Evolutionary conservation across 805 yeast genomes (phyloP).

Genomic region (Metschnikowia koreensis): DNA sequence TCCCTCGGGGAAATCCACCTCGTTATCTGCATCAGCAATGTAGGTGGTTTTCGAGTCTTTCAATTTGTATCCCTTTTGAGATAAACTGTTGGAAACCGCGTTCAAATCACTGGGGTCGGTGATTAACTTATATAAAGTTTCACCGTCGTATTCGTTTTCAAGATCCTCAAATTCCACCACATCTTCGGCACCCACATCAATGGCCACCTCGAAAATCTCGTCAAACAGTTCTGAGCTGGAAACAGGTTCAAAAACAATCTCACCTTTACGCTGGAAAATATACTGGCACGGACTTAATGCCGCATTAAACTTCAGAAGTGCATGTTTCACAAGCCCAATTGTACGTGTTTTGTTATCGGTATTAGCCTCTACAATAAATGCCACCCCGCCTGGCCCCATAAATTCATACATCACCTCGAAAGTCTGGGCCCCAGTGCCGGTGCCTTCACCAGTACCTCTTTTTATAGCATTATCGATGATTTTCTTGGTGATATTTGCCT

Average conservation of each 20-base stretch:
- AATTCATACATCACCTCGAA: slow-evolving; percentile 71
- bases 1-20: slow-evolving; percentile 55
- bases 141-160: slow-evolving; percentile 41
- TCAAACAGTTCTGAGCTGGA: slow-evolving; percentile 48
- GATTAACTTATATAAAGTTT: slow-evolving; percentile 41
- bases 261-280: slow-evolving; percentile 77
- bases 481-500: slow-evolving; percentile 74
- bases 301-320: slow-evolving; percentile 68
- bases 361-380: slow-evolving; percentile 77
- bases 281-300: slow-evolving; percentile 74
- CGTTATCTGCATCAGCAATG: slow-evolving; percentile 59
- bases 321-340: slow-evolving; percentile 68
- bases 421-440: slow-evolving; percentile 43
- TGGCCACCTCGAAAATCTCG: slow-evolving; percentile 65
- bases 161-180: slow-evolving; percentile 52
- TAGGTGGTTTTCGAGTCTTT: slow-evolving; percentile 72
- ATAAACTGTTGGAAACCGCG: slow-evolving; percentile 56
- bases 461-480: slow-evolving; percentile 86
- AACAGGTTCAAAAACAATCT: slow-evolving; percentile 51
- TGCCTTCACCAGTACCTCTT: slow-evolving; percentile 72
- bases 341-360: slow-evolving; percentile 90
- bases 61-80: slow-evolving; percentile 52
- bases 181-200: slow-evolving; percentile 81
- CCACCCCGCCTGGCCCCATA: slow-evolving; percentile 89
- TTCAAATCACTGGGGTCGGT: slow-evolving; percentile 68